Evolutionary conservation across 2,329 filamentous ascomycete species (phyloP).

Genomic region (Epichloe uncinata): DNA sequence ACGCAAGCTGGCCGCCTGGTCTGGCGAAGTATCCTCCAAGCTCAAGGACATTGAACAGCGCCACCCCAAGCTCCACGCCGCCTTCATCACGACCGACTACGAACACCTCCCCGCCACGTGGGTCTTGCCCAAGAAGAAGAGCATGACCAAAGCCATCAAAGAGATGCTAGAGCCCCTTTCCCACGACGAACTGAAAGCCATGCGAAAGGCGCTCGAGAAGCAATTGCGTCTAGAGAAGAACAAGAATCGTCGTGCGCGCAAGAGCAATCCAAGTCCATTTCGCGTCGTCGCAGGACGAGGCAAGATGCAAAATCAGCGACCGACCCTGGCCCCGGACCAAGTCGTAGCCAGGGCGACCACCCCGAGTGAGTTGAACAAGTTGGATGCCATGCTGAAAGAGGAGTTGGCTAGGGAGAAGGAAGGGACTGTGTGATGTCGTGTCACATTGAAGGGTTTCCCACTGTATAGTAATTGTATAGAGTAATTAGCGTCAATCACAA

Average conservation of each 20-base stretch:
- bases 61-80: conserved; percentile 28
- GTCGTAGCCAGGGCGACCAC: conserved; percentile 1
- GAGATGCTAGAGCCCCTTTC: conserved; percentile 17
- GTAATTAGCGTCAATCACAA: too few relatives aligned
- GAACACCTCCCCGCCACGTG: conserved; percentile 16
- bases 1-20: conserved; percentile 35
- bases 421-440: not conserved
- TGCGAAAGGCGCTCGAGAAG: conserved; percentile 11
- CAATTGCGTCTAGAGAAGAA: conserved; percentile 6
- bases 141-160: conserved; percentile 17
- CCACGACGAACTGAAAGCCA: conserved; percentile 15
- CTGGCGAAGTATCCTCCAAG: conserved; percentile 27
- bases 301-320: not conserved
- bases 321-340: not conserved
- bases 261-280: conserved; percentile 2
- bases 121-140: conserved; percentile 11
- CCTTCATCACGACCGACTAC: conserved; percentile 22
- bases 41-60: conserved; percentile 24
- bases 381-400: conserved; percentile 3
- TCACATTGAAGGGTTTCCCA: not conserved
- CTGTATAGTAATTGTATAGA: not conserved
- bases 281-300: conserved; percentile 1
- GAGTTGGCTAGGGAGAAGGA: not conserved
- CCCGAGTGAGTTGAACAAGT: conserved; percentile 1
- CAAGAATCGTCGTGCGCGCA: not conserved